These are phyloP conservation scores for Eucalyptus shirleyi DNA, from an alignment of 345 rosid genomes.

Conservation along the genomic window DNA sequence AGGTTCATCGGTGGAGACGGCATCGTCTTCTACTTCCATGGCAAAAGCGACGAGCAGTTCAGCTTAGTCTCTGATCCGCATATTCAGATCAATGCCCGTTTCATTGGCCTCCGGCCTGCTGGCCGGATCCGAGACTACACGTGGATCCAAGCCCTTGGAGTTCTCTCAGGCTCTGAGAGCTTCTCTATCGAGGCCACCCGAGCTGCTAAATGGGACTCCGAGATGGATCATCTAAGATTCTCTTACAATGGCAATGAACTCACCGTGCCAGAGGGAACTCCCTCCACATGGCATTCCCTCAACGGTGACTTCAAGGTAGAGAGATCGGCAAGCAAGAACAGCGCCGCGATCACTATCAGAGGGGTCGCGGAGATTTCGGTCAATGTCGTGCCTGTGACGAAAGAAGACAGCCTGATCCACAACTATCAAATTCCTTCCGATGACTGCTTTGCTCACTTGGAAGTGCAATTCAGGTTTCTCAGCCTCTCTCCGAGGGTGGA, in stretches of 20 bases:
- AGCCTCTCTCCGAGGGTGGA: not conserved
- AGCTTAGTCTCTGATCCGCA: not conserved
- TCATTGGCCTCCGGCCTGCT: not conserved
- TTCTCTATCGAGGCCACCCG: not conserved
- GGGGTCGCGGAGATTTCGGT: not conserved
- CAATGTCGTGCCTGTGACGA: not conserved
- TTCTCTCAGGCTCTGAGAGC: not conserved
- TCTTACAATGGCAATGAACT: not conserved
- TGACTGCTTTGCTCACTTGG: constrained; percentile 4
- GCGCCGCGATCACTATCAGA: not conserved
- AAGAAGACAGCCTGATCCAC: not conserved
- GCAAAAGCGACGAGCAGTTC: not conserved
- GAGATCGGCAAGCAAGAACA: not conserved
- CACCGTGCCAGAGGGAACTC: not conserved
- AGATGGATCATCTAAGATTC: not conserved
- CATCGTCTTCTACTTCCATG: constrained; percentile 6
- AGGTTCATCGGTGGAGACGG: constrained; percentile 4
- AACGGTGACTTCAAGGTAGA: not conserved
- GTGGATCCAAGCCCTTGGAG: constrained; percentile 2
- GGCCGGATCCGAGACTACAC: not conserved
- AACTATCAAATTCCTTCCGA: not conserved
- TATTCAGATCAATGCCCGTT: constrained; percentile 4
- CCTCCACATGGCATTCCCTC: not conserved
- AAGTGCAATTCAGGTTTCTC: constrained; percentile 1
- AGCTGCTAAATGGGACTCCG: not conserved